phyloP scores from a whole-genome alignment of 1,139 yeast genomes.

The Sugiyamaella japonica region DNA sequence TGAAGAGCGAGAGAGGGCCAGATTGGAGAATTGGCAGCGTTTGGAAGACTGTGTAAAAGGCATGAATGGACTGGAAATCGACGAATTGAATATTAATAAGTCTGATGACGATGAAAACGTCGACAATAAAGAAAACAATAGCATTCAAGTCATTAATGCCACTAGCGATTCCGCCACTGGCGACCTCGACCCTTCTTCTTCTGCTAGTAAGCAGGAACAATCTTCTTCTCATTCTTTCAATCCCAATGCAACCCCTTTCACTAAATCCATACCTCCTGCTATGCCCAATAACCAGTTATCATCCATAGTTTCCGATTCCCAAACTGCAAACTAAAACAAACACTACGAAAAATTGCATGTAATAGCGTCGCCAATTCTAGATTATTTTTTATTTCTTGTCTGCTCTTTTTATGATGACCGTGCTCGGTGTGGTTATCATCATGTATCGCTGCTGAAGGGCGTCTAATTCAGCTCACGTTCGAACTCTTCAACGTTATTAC shows the following conservation, averaged over 20 bases:
- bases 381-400: neutral
- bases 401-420: neutral
- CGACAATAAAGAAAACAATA: neutral
- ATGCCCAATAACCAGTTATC: neutral
- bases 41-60: constrained; percentile 42
- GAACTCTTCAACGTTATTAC: too few species aligned
- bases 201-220: neutral
- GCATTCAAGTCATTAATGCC: neutral
- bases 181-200: neutral
- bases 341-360: constrained; percentile 13
- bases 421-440: neutral
- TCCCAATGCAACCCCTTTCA: constrained; percentile 3
- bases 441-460: neutral
- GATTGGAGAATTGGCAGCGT: constrained; percentile 74
- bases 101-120: neutral
- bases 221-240: neutral
- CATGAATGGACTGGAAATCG: constrained; percentile 14
- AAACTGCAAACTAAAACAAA: neutral
- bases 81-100: neutral
- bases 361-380: constrained; percentile 10
- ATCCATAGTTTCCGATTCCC: constrained; percentile 1
- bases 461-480: too few species aligned
- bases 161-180: neutral
- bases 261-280: neutral
- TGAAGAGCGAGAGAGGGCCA: constrained; percentile 54